A percentile compares a stretch with the other conserved stretches of the same genome.
These are phyloP conservation scores for Diaporthe sp. DNA, from an alignment of 2,329 filamentous ascomycete species.

Conservation along the genomic window DNA sequence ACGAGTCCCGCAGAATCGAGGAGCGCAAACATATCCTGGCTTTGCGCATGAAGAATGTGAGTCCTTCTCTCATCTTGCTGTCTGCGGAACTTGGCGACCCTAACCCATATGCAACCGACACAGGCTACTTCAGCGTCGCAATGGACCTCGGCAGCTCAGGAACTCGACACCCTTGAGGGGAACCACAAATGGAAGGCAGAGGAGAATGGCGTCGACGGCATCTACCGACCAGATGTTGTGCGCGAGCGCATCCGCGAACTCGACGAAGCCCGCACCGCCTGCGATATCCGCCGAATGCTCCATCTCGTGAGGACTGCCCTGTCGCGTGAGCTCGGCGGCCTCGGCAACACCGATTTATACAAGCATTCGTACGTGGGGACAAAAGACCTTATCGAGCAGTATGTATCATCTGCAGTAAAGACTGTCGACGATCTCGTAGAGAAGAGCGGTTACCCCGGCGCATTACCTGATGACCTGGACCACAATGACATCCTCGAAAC, in stretches of 20 bases:
- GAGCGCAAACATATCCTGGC: constrained; percentile 74
- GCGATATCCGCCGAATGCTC: constrained; percentile 82
- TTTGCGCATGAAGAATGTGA: constrained; percentile 74
- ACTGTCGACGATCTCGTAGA: constrained; percentile 81
- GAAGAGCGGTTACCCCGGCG: constrained; percentile 56
- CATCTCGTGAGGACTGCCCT: constrained; percentile 84
- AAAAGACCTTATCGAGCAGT: constrained; percentile 87
- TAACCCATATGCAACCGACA: constrained; percentile 16
- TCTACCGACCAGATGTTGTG: constrained; percentile 80
- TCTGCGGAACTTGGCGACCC: constrained; percentile 27
- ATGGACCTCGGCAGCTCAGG: constrained; percentile 81
- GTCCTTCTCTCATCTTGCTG: constrained; percentile 45
- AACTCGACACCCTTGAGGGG: constrained; percentile 83
- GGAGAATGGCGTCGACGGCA: constrained; percentile 59
- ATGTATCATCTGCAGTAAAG: constrained; percentile 82
- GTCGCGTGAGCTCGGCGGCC: constrained; percentile 84
- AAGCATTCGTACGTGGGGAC: constrained; percentile 88
- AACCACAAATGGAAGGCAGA: constrained; percentile 86
- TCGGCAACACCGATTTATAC: constrained; percentile 87
- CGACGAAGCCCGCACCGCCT: constrained; percentile 78
- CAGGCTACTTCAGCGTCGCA: constrained; percentile 77
- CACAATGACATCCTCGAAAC: constrained; percentile 74
- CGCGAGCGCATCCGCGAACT: constrained; percentile 78
- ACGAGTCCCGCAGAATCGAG: constrained; percentile 60
- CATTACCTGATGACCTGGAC: constrained; percentile 67